Evolutionary conservation across 2,329 filamentous ascomycete genomes (phyloP).

Genomic region (Colletotrichum sp.): DNA sequence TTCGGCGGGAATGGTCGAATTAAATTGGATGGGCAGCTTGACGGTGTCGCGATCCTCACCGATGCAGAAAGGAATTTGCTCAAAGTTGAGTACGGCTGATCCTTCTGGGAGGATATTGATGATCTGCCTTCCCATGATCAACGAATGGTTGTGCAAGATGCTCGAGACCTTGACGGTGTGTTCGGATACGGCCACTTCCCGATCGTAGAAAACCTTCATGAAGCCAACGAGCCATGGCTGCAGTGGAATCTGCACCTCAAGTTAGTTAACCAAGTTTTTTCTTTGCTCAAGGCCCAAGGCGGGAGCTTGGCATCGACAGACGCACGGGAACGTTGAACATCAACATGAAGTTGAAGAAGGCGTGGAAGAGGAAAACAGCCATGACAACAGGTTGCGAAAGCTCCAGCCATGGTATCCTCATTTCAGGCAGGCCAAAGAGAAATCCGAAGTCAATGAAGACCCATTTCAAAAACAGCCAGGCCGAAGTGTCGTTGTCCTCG

Average conservation of each 20-base stretch:
- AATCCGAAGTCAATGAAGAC: conserved; percentile 83
- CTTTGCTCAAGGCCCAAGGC: neutral
- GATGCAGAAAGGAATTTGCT: conserved; percentile 81
- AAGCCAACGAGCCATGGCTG: conserved; percentile 75
- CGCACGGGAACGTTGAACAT: conserved; percentile 89
- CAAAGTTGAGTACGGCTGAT: conserved; percentile 86
- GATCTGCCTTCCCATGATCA: conserved; percentile 96
- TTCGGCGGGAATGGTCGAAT: conserved; percentile 86
- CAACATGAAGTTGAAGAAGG: conserved; percentile 78
- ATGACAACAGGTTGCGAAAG: conserved; percentile 79
- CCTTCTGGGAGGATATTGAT: conserved; percentile 98
- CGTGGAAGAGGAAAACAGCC: conserved; percentile 73
- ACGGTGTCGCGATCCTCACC: conserved; percentile 65
- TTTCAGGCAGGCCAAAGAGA: conserved; percentile 82
- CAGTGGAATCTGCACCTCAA: conserved; percentile 67
- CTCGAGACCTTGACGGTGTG: conserved; percentile 85
- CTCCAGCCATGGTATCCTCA: conserved; percentile 97
- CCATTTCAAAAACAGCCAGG: conserved; percentile 95
- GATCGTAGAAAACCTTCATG: conserved; percentile 85
- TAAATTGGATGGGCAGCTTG: conserved; percentile 85
- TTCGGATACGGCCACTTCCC: conserved; percentile 93
- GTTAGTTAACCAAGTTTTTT: neutral
- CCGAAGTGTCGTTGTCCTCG: conserved; percentile 85
- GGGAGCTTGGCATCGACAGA: conserved; percentile 17
- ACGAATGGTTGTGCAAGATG: conserved; percentile 88